Conservation (phyloP, 306 rosid species). For the Mimosa bimucronata region DNA sequence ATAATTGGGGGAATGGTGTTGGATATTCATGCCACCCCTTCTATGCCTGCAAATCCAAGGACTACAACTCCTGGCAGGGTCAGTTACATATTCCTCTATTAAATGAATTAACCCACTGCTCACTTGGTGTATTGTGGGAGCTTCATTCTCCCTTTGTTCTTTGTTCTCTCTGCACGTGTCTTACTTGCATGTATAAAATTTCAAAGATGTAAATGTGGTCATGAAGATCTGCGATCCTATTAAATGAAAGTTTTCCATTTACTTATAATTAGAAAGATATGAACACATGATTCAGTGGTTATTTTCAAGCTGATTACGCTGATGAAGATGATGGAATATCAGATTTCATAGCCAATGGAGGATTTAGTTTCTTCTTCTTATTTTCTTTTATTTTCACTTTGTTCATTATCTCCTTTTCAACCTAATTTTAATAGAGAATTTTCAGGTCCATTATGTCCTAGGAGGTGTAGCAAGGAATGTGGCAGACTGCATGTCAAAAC, state of each 20-base stretch:
- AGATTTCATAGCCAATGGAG: slow-evolving; percentile 20
- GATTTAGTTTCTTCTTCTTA: slow-evolving; percentile 5
- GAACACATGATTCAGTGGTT: slow-evolving; percentile 4
- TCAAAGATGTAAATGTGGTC: not conserved
- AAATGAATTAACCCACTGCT: not conserved
- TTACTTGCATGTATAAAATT: not conserved
- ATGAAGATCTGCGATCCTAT: slow-evolving; percentile 12
- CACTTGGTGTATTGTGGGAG: not conserved
- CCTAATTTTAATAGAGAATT: slow-evolving; percentile 26
- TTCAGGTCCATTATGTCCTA: slow-evolving; percentile 67
- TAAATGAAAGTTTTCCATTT: not conserved
- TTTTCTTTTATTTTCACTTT: not conserved
- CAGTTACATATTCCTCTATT: not conserved
- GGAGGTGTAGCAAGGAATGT: slow-evolving; percentile 98
- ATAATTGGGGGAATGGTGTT: slow-evolving; percentile 90
- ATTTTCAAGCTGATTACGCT: slow-evolving; percentile 27
- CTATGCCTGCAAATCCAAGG: slow-evolving; percentile 42
- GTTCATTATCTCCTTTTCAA: not conserved
- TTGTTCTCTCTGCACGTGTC: not conserved
- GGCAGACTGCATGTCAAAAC: slow-evolving; percentile 90
- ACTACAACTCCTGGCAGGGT: slow-evolving; percentile 84
- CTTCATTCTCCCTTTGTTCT: not conserved
- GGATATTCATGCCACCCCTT: slow-evolving; percentile 77
- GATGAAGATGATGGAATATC: not conserved
- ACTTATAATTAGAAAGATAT: not conserved